Percentiles rank a stretch among this genome's conserved stretches.
phyloP scores from a whole-genome alignment of 129 eudicot genomes.

The Tagetes patula region DNA sequence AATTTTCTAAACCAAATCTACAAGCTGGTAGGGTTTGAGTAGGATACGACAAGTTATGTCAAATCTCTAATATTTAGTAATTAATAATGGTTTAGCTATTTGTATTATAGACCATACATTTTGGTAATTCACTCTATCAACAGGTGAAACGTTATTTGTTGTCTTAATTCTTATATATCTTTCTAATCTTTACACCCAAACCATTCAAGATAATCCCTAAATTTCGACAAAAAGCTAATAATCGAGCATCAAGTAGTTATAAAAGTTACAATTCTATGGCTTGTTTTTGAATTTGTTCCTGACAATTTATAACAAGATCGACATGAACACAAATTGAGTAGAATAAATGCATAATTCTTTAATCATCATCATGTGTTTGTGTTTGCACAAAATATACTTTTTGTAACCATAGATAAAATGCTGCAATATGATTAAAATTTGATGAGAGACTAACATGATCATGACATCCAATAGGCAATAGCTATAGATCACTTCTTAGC shows the following conservation, averaged over 20 bases:
- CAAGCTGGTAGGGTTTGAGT: too few relatives aligned
- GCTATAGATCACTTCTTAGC: conserved; percentile 39
- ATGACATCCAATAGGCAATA: not conserved
- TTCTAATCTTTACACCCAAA: not conserved
- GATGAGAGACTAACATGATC: conserved; percentile 21
- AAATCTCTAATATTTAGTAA: too few relatives aligned
- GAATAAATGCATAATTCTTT: conserved; percentile 35
- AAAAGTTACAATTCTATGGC: not conserved
- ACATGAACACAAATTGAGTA: not conserved
- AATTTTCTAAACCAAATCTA: too few relatives aligned
- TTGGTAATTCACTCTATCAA: too few relatives aligned
- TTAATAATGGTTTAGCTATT: too few relatives aligned
- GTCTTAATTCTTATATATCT: not conserved
- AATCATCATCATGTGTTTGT: not conserved
- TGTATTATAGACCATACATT: too few relatives aligned
- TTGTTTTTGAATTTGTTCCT: not conserved
- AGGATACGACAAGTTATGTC: too few relatives aligned
- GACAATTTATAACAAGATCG: not conserved
- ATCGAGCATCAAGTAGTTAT: too few relatives aligned
- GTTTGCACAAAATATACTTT: conserved; percentile 35
- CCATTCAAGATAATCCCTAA: not conserved
- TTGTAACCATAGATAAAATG: conserved; percentile 27
- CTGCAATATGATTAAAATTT: conserved; percentile 11
- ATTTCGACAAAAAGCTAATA: too few relatives aligned
- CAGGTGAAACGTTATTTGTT: too few relatives aligned